A percentile compares a stretch with the other conserved stretches of the same genome.
phyloP scores from a whole-genome alignment of 2,329 filamentous ascomycete species.

The Cladosporium sp. region DNA sequence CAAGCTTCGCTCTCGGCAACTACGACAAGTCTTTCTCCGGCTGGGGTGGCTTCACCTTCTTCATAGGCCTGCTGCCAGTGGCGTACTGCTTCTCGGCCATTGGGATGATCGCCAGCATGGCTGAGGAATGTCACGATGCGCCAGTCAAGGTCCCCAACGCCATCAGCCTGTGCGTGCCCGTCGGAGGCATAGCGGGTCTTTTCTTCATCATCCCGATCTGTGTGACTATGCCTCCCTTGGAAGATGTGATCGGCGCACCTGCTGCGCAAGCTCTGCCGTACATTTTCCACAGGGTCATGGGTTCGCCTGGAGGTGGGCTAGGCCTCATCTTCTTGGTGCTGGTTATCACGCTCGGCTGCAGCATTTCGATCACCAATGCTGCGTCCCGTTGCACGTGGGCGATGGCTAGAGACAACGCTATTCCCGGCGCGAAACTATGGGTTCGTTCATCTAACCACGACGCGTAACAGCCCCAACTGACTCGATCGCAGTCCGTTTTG shows the following conservation, averaged over 20 bases:
- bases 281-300: constrained; percentile 47
- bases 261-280: constrained; percentile 46
- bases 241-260: constrained; percentile 41
- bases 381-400: constrained; percentile 45
- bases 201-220: constrained; percentile 53
- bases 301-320: constrained; percentile 41
- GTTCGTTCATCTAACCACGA: neutral
- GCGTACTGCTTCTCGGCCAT: constrained; percentile 40
- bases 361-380: constrained; percentile 47
- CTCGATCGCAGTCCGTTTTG: neutral
- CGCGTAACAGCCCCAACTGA: neutral
- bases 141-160: constrained; percentile 45
- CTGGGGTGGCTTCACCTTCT: constrained; percentile 56
- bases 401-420: constrained; percentile 40
- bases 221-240: constrained; percentile 43
- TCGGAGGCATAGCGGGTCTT: constrained; percentile 49
- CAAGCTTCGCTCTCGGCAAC: constrained; percentile 46
- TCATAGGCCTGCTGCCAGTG: constrained; percentile 54
- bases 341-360: constrained; percentile 47
- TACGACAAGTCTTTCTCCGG: constrained; percentile 52
- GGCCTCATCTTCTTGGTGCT: constrained; percentile 47
- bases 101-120: constrained; percentile 59
- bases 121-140: constrained; percentile 52
- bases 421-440: constrained; percentile 37
- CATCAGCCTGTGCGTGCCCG: constrained; percentile 46